These are phyloP conservation scores for Corniculantispora saksenae DNA, from an alignment of 2,329 filamentous ascomycete species.

Conservation along the genomic window DNA sequence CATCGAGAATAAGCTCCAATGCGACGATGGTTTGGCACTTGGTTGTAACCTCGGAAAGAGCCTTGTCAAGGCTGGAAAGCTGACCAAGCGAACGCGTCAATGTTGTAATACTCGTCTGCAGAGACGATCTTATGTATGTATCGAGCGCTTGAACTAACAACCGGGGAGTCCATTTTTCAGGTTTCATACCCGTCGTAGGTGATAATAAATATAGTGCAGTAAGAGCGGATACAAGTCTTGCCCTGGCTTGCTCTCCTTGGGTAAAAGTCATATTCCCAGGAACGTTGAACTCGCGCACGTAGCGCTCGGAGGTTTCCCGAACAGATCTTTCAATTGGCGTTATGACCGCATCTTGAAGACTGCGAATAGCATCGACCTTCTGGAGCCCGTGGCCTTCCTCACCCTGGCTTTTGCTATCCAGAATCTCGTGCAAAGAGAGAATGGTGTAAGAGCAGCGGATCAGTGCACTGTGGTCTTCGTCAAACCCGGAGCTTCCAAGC, in stretches of 20 bases:
- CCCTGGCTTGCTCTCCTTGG: constrained; percentile 72
- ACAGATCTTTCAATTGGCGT: constrained; percentile 72
- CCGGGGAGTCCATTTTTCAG: constrained; percentile 63
- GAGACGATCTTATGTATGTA: constrained; percentile 75
- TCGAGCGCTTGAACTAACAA: constrained; percentile 77
- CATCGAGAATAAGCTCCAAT: constrained; percentile 74
- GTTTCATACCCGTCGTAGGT: constrained; percentile 56
- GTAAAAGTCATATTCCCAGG: constrained; percentile 57
- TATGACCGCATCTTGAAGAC: constrained; percentile 69
- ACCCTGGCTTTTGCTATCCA: constrained; percentile 65
- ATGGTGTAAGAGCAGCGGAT: constrained; percentile 82
- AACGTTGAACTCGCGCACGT: constrained; percentile 81
- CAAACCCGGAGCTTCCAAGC: constrained; percentile 46
- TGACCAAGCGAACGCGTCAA: constrained; percentile 76
- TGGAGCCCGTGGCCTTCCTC: constrained; percentile 78
- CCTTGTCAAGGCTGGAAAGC: constrained; percentile 78
- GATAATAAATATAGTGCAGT: constrained; percentile 80
- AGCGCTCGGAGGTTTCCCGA: constrained; percentile 72
- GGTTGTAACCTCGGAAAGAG: constrained; percentile 77
- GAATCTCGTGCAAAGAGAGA: constrained; percentile 71
- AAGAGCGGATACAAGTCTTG: constrained; percentile 72
- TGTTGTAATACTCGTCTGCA: constrained; percentile 76
- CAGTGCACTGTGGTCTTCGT: constrained; percentile 75
- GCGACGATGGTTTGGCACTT: constrained; percentile 92
- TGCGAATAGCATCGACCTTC: constrained; percentile 69